Evolutionary conservation across 352 stramenopile genomes (phyloP).

Genomic region (Globisporangium canariense): DNA sequence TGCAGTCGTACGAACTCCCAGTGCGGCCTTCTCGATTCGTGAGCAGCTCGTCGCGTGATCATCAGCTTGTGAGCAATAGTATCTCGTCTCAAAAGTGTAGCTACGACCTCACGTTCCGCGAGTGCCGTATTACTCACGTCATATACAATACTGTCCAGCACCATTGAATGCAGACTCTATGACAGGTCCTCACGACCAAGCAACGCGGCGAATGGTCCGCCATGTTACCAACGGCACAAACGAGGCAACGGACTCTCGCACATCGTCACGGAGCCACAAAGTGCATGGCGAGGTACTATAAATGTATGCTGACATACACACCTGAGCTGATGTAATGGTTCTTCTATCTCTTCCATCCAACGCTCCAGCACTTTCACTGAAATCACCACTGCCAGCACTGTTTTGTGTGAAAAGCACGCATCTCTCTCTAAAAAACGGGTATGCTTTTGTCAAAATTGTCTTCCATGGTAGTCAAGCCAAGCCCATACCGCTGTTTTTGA

Average conservation of each 20-base stretch:
- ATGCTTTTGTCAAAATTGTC: no score
- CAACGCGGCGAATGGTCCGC: neutral
- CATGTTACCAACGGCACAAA: neutral
- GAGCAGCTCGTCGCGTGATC: neutral
- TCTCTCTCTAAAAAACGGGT: no score
- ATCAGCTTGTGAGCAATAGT: neutral
- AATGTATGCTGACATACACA: no score
- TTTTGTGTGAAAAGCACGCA: no score
- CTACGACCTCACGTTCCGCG: neutral
- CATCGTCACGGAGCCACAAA: no score
- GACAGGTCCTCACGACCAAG: neutral
- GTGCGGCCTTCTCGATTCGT: neutral
- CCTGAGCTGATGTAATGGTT: no score
- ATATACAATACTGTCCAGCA: no score
- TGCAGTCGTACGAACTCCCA: no score
- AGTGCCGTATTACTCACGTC: slow-evolving; percentile 1
- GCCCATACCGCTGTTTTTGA: no score
- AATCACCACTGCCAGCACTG: neutral
- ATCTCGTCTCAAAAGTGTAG: neutral
- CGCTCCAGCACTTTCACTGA: neutral
- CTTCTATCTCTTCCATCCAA: neutral
- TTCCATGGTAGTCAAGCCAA: neutral
- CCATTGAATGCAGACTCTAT: no score
- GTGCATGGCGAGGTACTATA: no score
- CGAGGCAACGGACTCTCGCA: no score